These are phyloP conservation scores for Ustilago hordei DNA, from an alignment of 1,284 basidiomycete species.

Conservation along the genomic window DNA sequence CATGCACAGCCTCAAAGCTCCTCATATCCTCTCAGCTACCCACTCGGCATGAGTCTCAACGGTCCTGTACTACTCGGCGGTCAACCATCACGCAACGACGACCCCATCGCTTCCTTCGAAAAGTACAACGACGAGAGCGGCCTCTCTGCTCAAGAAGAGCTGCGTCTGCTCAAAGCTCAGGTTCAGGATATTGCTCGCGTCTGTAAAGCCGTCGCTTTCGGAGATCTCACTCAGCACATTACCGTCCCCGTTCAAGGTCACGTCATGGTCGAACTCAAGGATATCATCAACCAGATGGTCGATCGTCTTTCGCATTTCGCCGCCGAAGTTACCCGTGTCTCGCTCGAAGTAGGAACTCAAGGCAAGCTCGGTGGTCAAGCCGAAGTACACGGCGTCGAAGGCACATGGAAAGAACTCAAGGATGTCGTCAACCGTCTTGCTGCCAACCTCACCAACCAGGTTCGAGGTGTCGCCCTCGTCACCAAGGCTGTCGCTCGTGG, in stretches of 20 bases:
- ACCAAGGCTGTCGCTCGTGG: conserved; percentile 98
- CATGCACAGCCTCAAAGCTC: conserved; percentile 62
- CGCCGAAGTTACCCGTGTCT: conserved; percentile 92
- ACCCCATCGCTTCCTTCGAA: conserved; percentile 67
- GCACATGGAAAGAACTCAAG: conserved; percentile 70
- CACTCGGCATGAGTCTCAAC: conserved; percentile 65
- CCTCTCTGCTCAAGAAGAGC: conserved; percentile 78
- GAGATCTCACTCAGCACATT: conserved; percentile 95
- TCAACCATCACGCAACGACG: conserved; percentile 42
- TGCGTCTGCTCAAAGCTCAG: conserved; percentile 84
- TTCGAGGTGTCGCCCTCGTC: conserved; percentile 91
- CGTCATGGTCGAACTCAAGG: conserved; percentile 97
- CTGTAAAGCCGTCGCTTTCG: conserved; percentile 93
- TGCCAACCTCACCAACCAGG: conserved; percentile 83
- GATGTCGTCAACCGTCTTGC: conserved; percentile 70
- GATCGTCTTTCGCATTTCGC: conserved; percentile 91
- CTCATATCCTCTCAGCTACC: conserved; percentile 67
- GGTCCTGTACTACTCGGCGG: conserved; percentile 64
- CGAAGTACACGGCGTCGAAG: conserved; percentile 69
- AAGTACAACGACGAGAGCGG: conserved; percentile 67
- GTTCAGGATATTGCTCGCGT: conserved; percentile 91
- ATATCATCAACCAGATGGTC: conserved; percentile 94
- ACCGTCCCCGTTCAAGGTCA: conserved; percentile 94
- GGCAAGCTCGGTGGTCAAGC: conserved; percentile 70
- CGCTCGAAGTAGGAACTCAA: conserved; percentile 78